Evolutionary conservation across 2,329 filamentous ascomycete genomes (phyloP).

Genomic region (Epichloe elymi): DNA sequence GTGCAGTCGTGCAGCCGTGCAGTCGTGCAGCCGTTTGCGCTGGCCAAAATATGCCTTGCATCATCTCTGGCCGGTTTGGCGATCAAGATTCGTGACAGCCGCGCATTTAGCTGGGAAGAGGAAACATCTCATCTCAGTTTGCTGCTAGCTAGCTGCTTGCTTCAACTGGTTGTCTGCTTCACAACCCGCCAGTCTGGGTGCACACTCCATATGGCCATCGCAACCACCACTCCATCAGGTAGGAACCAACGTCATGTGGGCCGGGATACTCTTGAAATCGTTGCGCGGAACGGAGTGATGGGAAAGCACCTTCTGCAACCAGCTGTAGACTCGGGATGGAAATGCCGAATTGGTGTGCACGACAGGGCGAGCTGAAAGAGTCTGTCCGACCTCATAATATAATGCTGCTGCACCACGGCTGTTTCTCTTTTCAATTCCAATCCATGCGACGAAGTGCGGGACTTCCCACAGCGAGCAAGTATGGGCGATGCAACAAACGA

Average conservation of each 20-base stretch:
- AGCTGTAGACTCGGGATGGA: neutral
- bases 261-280: neutral
- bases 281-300: neutral
- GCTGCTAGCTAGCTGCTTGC: neutral
- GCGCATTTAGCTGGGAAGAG: neutral
- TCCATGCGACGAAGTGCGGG: neutral
- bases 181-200: neutral
- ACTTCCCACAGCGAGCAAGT: neutral
- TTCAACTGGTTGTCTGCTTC: neutral
- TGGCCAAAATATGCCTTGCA: neutral
- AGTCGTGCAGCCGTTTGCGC: neutral
- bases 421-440: neutral
- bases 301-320: neutral
- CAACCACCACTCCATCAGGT: neutral
- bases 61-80: neutral
- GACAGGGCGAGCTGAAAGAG: neutral
- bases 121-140: neutral
- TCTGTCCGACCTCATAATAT: neutral
- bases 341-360: slow-evolving; percentile 6
- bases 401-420: neutral
- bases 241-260: neutral
- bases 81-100: neutral
- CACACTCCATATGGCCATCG: neutral
- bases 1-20: too few species aligned
- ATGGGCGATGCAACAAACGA: neutral